Evolutionary conservation across 2,329 filamentous ascomycete genomes (phyloP), one percentile per base, ranked within the genome.

Genomic region (Aspergillus hiratsukae): DNA sequence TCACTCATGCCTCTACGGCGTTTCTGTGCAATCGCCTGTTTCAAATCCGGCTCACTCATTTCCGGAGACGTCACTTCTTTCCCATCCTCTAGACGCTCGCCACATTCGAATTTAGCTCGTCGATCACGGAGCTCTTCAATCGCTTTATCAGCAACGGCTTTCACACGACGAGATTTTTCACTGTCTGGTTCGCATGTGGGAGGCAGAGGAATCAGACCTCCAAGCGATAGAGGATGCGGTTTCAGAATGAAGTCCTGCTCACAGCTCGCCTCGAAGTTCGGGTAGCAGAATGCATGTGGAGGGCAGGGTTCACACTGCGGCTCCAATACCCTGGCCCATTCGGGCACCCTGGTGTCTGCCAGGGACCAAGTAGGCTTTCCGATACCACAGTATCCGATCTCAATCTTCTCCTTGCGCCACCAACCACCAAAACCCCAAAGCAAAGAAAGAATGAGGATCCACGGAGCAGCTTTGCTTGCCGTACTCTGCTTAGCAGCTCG

Each of bases 101-200:
- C 90, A 66, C 94, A 99, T 76, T 99, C 94, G 67, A 87, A 97
- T 66, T 91, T 87, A 54, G 94, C 94, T 57, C 90, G 86, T 43
- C 90, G 86, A 63, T 96, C 86, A 53, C 94, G 84, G 50, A 99
- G 82, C 65, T 92, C 88, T 66, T 96, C 91, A 3, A 97, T 83
- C 1, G 90, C 91, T 71, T 87, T 89, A 70, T 97, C 88, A 7
- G 92, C 91, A 17, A 99, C 91, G 21, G 87, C 85, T 67, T 93
- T 90, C 50, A 97, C 88, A 19, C 89, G 88, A 41, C 90, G 86
- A 7, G 88, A 90, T 73, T 96, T 97, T 67, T 95, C 91, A 58
- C 91, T 91, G 72, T 99, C 95, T 0, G 94, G 89, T 74, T 97
- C 93, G 73, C 94, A 99, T 4, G 90, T 92, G 1, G 95, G 93